Evolutionary conservation across 1,139 yeast species (phyloP).

Genomic region (Candida mesenterica): DNA sequence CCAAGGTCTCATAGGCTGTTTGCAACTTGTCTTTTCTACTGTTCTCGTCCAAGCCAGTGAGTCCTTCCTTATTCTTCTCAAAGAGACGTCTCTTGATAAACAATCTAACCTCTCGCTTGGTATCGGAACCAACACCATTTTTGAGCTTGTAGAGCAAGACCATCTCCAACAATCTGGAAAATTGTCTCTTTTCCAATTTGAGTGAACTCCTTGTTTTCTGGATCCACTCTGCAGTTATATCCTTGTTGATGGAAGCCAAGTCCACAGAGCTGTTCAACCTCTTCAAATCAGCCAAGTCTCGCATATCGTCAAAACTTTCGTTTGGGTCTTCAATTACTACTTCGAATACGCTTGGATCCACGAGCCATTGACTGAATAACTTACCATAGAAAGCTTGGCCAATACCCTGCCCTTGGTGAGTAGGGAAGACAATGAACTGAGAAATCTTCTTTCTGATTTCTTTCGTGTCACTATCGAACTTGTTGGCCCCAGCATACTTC

Average conservation of each 20-base stretch:
- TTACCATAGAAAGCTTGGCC: constrained; percentile 67
- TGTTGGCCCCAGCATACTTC: constrained; percentile 58
- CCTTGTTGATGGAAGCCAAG: constrained; percentile 20
- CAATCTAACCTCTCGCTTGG: constrained; percentile 47
- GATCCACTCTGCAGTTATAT: constrained; percentile 45
- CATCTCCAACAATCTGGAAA: constrained; percentile 77
- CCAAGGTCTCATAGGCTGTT: constrained; percentile 67
- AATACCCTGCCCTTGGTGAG: constrained; percentile 66
- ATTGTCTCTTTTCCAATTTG: constrained; percentile 78
- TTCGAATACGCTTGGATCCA: constrained; percentile 57
- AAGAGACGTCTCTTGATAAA: constrained; percentile 72
- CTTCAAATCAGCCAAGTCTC: constrained; percentile 78
- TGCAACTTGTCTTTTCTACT: constrained; percentile 69
- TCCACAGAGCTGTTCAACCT: constrained; percentile 37
- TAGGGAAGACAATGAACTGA: constrained; percentile 83
- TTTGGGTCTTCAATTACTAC: constrained; percentile 94
- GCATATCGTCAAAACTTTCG: constrained; percentile 85
- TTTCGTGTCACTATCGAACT: constrained; percentile 50
- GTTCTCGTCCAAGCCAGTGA: constrained; percentile 60
- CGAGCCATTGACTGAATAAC: constrained; percentile 54
- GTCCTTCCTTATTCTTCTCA: constrained; percentile 75
- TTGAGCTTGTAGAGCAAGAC: constrained; percentile 49
- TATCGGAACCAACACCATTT: constrained; percentile 24
- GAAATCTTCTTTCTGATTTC: constrained; percentile 74
- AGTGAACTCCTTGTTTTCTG: constrained; percentile 30